Evolutionary conservation across 148 eudicot species (phyloP), one percentile per base, ranked within the genome.

Genomic region (Fagopyrum esculentum): DNA sequence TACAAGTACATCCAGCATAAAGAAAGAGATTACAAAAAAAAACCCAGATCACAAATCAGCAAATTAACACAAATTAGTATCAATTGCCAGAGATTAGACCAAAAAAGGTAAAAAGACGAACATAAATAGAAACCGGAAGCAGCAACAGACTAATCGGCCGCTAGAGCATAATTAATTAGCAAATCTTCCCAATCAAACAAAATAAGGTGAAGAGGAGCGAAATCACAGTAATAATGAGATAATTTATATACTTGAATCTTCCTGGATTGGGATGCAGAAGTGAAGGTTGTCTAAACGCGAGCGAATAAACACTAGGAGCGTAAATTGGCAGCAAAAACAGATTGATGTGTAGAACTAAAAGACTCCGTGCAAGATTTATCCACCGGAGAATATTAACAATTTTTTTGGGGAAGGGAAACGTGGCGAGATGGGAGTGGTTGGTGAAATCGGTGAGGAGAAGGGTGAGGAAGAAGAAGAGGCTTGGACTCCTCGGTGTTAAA

Each of bases 391-490:
- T 35, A 35, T 71, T 71, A 22, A 48, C 50, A 13, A 47, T 47
- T 10, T 35, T 71, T 71, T 35, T 45, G 55, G 74, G 55, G 73
- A 46, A 17, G 43, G 74, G 55, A 49, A 26, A 69, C 74, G 74
- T 71, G 74, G 74, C 74, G 74, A 71, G 54, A 49, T 30, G 26
- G 40, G 74, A 71, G 74, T 49, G 74, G 74, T 71, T 29, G 74
- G 74, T 71, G 30, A 11, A 71, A 71, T 71, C 74, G 74, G 74
- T 47, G 74, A 46, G 45, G 13, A 35, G 45, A 46, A 49, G 40
- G 45, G 73, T 11, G 54, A 47, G 35, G 74, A 26, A 19, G 55
- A 71, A 46, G 74, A 49, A 52, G 55, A 19, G 74, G 26, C 35
- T 70, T 46, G 52, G 51, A 19, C 43, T 30, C 55, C 55, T 71